Evolutionary conservation across 306 rosid genomes (phyloP), one percentile per base, ranked within the genome.

Genomic region (Fagus sylvatica): DNA sequence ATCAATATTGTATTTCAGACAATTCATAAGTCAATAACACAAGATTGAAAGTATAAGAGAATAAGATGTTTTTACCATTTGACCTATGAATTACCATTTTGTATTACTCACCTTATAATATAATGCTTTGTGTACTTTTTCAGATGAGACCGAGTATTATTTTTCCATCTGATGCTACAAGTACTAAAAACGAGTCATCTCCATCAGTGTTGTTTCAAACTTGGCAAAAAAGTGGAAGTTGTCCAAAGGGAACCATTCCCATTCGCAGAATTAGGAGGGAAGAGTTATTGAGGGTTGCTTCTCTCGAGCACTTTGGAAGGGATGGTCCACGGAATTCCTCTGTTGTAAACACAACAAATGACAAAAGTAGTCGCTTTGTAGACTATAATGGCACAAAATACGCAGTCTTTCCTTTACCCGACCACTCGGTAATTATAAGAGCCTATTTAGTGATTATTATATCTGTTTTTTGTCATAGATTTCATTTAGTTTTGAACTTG

Each of bases 161-260:
- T 0, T 10, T 67, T 33, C 53, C 75, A 33, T 72, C 76, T 3
- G 33, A 69, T 22, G 49, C 67, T 66, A 11, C 79, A 53, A 81
- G 69, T 33, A 68, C 13, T 1, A 64, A 65, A 30, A 34, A 73
- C 30, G 54, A 42, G 69, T 72, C 80, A 12, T 55, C 10, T 30
- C 1, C 39, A 6, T 9, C 49, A 4, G 37, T 61, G 9, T 22
- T 75, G 2, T 73, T 72, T 36, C 93, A 91, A 9, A 75, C 65
- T 53, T 93, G 96, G 96, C 96, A 82, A 1, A 89, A 36, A 74
- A 87, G 84, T 67, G 96, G 93, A 80, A 85, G 78, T 6, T 89
- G 98, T 80, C 96, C 94, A 8, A 7, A 85, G 10, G 96, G 93
- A 84, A 88, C 91, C 1, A 33, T 91, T 49, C 93, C 94, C 1